Evolutionary conservation across 345 rosid genomes (phyloP).

Genomic region (Eucalyptus fibrosa): DNA sequence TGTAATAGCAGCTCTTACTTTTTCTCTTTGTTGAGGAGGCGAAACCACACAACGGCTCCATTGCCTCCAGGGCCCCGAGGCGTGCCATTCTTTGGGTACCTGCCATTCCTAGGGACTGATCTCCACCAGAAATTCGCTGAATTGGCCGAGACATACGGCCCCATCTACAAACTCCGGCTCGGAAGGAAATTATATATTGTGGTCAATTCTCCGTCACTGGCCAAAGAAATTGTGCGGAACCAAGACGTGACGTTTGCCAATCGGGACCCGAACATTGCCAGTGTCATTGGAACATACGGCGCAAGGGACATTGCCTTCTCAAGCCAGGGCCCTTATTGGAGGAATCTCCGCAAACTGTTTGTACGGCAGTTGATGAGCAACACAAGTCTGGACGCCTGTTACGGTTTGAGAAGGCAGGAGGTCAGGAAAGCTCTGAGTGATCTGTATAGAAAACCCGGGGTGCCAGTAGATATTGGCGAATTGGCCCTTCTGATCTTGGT

Average conservation of each 20-base stretch:
- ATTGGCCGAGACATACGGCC: background rate
- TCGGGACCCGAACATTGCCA: constrained; percentile 10
- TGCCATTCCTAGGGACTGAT: background rate
- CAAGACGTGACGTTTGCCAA: constrained; percentile 14
- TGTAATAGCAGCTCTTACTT: background rate
- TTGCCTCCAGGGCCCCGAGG: background rate
- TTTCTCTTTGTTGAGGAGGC: background rate
- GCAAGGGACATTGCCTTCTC: constrained; percentile 14
- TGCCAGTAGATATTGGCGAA: constrained; percentile 8
- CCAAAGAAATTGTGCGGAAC: constrained; percentile 17
- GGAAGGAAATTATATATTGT: background rate
- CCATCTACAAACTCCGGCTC: background rate
- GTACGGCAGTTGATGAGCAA: constrained; percentile 21
- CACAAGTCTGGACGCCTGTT: constrained; percentile 10
- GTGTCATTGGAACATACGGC: background rate
- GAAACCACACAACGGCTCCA: background rate
- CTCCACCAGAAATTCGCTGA: background rate
- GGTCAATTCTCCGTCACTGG: constrained; percentile 12
- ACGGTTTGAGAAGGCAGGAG: constrained; percentile 5
- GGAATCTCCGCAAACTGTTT: constrained; percentile 8
- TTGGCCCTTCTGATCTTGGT: background rate
- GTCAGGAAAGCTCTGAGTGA: background rate
- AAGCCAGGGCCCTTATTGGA: constrained; percentile 10
- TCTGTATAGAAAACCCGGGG: background rate
- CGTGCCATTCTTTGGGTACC: background rate